Conservation (phyloP, 768 basidiomycete genomes). For the Pleurotus tuoliensis region DNA sequence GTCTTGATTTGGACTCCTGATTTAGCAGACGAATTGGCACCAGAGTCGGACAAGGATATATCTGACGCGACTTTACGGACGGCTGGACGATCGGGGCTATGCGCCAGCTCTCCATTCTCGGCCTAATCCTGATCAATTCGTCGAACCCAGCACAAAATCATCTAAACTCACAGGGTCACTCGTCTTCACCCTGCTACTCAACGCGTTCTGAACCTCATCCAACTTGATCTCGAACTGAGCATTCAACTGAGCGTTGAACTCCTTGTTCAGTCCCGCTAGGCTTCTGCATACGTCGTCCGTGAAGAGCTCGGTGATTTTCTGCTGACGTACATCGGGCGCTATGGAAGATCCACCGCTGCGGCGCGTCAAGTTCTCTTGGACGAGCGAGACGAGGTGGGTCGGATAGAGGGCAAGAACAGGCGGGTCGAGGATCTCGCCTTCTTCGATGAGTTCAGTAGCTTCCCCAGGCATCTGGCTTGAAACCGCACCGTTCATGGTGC, state of each 20-base stretch:
- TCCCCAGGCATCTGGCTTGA: neutral
- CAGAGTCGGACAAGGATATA: no score
- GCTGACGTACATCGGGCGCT: neutral
- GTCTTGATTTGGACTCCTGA: no score
- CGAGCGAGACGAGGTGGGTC: neutral
- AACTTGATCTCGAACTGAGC: neutral
- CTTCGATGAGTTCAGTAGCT: neutral
- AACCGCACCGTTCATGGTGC: neutral
- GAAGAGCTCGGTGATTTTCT: neutral
- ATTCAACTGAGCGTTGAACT: neutral
- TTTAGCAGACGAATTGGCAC: no score
- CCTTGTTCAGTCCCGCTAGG: neutral
- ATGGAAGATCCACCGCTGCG: neutral
- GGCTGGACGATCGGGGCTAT: neutral
- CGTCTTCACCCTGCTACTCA: neutral
- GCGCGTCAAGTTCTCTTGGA: neutral
- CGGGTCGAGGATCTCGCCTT: neutral
- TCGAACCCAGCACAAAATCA: no score
- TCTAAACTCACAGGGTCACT: no score
- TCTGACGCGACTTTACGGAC: neutral
- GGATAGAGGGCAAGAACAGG: neutral
- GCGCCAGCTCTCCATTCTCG: neutral
- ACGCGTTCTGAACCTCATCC: neutral
- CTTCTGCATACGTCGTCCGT: neutral
- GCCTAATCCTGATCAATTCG: neutral